Evolutionary conservation across 768 basidiomycete genomes (phyloP), one percentile per base, ranked within the genome.

Genomic region (Rhodosporidiobolus sp.): DNA sequence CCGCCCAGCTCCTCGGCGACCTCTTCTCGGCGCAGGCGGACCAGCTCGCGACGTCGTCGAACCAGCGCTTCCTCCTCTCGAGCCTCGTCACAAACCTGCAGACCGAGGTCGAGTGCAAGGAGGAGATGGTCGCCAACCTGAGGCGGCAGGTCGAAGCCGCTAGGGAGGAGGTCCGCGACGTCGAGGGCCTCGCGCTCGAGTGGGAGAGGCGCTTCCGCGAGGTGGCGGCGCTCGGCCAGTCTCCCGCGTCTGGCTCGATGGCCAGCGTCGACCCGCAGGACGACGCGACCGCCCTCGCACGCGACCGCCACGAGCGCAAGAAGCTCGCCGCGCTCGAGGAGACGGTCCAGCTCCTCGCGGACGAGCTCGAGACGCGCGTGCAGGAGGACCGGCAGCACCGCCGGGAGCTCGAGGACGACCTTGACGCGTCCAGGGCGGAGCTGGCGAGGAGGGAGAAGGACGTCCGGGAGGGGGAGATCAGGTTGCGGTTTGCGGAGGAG

Each of bases 281-380:
- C 35, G 14, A 2, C 38, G 24, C 12, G 17, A 2, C 38, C 17
- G n/a, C 20, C 38, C 5, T 32, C n/a, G 57, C 57, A 2, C 35
- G 26, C 9, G 19, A 11, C 38, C n/a, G 38, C 20, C 11, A 55
- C 28, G 57, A 58, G 30, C 17, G 26, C 3, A 53, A 65, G 19
- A 66, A 69, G 52, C 22, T 72, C 24, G 67, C 46, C 12, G 68
- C 74, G 11, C 58, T 76, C 30, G 74, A 76, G 45, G 70, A 76
- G 35, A 64, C 71, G 11, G 65, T 69, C 26, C 49, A 43, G 12
- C 50, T 69, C 10, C 54, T 76, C 12, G 68, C 74, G 4, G 70
- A 69, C 60, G 74, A 76, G 58, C 65, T 76, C 61, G 74, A 76
- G 46, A 72, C 64, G 17, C 49, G 74, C 20, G 34, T 68, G 45